These are phyloP conservation scores for Solanum rostratum DNA, from an alignment of 257 asterid genomes.

Conservation along the genomic window DNA sequence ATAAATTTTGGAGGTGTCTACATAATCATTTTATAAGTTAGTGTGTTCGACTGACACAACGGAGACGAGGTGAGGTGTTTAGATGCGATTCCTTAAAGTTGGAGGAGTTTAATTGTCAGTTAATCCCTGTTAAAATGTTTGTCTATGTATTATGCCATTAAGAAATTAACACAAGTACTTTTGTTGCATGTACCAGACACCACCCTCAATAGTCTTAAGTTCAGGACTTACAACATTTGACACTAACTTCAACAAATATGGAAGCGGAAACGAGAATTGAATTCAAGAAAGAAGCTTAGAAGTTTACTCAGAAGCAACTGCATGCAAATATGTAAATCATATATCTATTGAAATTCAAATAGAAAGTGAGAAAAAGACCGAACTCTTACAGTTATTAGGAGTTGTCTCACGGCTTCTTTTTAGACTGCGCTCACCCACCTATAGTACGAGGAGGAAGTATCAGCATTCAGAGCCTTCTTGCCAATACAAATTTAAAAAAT, in stretches of 20 bases:
- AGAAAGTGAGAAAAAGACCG: neutral
- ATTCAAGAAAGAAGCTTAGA: neutral
- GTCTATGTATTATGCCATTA: neutral
- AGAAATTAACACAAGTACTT: neutral
- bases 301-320: neutral
- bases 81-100: too few relatives aligned
- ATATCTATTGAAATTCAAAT: neutral
- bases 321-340: neutral
- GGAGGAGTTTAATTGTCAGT: too few relatives aligned
- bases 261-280: neutral
- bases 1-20: neutral
- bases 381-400: conserved; percentile 40
- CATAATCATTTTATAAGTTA: neutral
- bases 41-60: neutral
- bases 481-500: neutral
- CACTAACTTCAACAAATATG: neutral
- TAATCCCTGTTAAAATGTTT: too few relatives aligned
- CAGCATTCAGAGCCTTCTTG: neutral
- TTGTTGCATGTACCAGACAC: neutral
- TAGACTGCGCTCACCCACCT: conserved; percentile 46
- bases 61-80: neutral
- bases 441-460: neutral
- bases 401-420: conserved; percentile 62
- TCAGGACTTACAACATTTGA: neutral
- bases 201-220: neutral